Percentiles rank a stretch among this genome's conserved stretches.
Conservation (phyloP, 2,329 filamentous ascomycete genomes). For the Zymoseptoria pseudotritici region DNA sequence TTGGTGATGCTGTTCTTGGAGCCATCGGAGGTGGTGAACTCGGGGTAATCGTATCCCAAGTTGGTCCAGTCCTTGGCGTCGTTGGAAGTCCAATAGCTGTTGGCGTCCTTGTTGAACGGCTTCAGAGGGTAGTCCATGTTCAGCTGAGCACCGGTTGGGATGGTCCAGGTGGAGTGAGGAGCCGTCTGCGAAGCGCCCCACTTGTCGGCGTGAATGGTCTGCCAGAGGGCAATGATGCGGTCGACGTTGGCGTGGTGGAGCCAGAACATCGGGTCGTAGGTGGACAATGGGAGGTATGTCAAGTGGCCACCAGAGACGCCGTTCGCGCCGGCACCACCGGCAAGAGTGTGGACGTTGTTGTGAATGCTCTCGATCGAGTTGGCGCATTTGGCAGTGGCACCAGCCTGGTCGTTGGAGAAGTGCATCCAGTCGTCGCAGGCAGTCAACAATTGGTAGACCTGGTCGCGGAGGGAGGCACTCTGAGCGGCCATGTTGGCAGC, state of each 20-base stretch:
- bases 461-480: conserved; percentile 18
- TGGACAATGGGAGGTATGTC: conserved; percentile 60
- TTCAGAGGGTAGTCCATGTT: conserved; percentile 15
- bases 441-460: conserved; percentile 24
- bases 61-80: conserved; percentile 54
- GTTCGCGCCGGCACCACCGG: conserved; percentile 14
- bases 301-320: conserved; percentile 49
- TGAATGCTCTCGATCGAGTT: conserved; percentile 26
- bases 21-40: conserved; percentile 43
- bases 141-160: conserved; percentile 41
- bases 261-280: conserved; percentile 73
- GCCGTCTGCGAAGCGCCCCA: conserved; percentile 54
- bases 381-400: conserved; percentile 16
- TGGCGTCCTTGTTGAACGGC: conserved; percentile 57
- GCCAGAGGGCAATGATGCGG: conserved; percentile 68
- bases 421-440: conserved; percentile 21
- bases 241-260: conserved; percentile 69
- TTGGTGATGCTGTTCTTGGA: conserved; percentile 36
- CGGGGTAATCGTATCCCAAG: conserved; percentile 69
- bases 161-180: conserved; percentile 53
- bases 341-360: conserved; percentile 24
- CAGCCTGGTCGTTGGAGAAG: conserved; percentile 22
- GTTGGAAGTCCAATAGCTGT: conserved; percentile 61
- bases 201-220: conserved; percentile 60
- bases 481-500: conserved; percentile 7